Percentiles rank a stretch among this genome's conserved stretches.
These are phyloP conservation scores for Fusarium paranaense DNA, from an alignment of 2,329 filamentous ascomycete genomes.

Conservation along the genomic window DNA sequence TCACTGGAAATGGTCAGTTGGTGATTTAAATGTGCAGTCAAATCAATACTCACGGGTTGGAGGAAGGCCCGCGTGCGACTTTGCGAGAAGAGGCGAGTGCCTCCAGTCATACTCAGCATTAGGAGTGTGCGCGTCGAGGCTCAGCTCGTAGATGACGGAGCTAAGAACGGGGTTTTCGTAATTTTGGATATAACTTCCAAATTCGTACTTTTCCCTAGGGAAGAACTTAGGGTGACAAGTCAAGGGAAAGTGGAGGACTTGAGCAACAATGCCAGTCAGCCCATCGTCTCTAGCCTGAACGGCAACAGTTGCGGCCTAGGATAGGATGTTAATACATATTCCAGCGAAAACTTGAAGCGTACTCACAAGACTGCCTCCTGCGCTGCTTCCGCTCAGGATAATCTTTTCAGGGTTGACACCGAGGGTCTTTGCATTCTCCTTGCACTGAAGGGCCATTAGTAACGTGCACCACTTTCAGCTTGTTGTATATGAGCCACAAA, in stretches of 20 bases:
- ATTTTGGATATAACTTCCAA: conserved; percentile 40
- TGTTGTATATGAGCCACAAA: background rate
- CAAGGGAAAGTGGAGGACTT: conserved; percentile 35
- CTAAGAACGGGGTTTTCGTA: conserved; percentile 15
- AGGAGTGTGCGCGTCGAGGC: conserved; percentile 21
- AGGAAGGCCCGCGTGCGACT: conserved; percentile 22
- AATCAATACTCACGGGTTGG: conserved; percentile 27
- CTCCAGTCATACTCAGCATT: conserved; percentile 19
- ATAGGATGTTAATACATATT: background rate
- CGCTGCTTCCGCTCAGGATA: conserved; percentile 37
- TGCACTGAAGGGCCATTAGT: conserved; percentile 25
- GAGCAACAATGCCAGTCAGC: conserved; percentile 35
- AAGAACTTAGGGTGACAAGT: conserved; percentile 42
- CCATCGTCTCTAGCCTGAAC: conserved; percentile 15
- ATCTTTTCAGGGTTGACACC: conserved; percentile 34
- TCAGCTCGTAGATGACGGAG: conserved; percentile 12
- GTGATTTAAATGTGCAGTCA: background rate
- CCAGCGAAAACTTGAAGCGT: fast-evolving
- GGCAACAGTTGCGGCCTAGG: conserved; percentile 32
- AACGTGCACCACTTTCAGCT: fast-evolving
- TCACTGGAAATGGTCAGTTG: conserved; percentile 4
- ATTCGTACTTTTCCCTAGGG: conserved; percentile 36
- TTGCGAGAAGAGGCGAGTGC: conserved; percentile 38
- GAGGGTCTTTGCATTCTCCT: conserved; percentile 25
- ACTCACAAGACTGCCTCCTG: conserved; percentile 35